These are phyloP conservation scores for grape (Vitis vinifera) DNA, from an alignment of 164 flowering plant genomes.

Conservation along the genomic window DNA sequence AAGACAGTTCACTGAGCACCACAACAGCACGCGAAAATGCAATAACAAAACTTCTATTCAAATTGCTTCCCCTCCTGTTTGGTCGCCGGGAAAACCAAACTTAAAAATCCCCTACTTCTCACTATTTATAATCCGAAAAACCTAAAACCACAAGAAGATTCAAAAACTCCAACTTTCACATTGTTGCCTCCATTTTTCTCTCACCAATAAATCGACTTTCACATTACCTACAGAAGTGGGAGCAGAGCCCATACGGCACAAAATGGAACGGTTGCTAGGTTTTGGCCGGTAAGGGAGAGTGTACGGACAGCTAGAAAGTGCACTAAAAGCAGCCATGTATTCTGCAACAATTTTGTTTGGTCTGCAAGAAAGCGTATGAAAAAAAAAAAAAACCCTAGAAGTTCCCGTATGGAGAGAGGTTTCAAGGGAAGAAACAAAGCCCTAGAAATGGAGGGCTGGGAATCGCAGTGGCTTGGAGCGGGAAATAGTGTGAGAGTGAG, in stretches of 20 bases:
- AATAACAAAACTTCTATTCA: not conserved
- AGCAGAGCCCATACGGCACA: conserved; percentile 36
- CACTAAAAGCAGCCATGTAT: conserved; percentile 60
- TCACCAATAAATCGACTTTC: conserved; percentile 1
- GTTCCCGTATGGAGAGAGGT: not conserved
- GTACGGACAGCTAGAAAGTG: conserved; percentile 52
- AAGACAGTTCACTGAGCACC: too few relatives aligned
- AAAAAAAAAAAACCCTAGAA: conserved; percentile 12
- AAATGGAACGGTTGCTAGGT: conserved; percentile 26
- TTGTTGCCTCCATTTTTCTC: not conserved
- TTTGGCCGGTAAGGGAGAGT: conserved; percentile 30
- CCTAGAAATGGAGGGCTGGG: not conserved
- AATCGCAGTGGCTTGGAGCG: conserved; percentile 5
- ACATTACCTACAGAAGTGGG: conserved; percentile 31
- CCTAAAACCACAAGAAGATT: not conserved
- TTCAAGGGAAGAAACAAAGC: conserved; percentile 2
- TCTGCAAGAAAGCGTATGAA: conserved; percentile 1
- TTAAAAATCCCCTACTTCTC: too few relatives aligned
- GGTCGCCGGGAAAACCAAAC: too few relatives aligned
- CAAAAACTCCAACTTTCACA: not conserved
- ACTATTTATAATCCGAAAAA: too few relatives aligned
- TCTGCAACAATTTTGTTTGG: not conserved
- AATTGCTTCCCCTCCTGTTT: too few relatives aligned
- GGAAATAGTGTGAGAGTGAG: conserved; percentile 5
- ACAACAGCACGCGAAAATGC: not conserved